Evolutionary conservation across 306 rosid genomes (phyloP), one percentile per base, ranked within the genome.

Genomic region (Arachis stenosperma): DNA sequence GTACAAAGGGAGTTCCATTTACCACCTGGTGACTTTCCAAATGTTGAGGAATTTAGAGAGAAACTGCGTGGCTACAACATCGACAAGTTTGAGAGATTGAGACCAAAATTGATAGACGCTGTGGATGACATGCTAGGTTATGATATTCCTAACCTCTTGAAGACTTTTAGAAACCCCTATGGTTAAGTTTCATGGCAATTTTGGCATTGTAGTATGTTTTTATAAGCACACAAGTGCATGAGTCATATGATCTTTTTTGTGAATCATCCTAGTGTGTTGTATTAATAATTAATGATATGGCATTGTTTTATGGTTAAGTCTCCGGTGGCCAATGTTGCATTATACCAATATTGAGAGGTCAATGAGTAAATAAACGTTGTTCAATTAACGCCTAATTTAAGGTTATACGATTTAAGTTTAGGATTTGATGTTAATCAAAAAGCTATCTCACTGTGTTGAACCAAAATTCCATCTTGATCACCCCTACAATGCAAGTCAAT

Each of bases 111-210:
- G 90, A 84, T 89, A 51, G 91, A 91, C 79, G 69, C 95, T 0
- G 96, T 94, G 8, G 99, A 94, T 41, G 96, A 94, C 69, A 94
- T 94, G 99, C 85, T 94, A 80, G 96, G 95, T 42, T 81, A 94
- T 22, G 99, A 94, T 30, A 86, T 94, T 71, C 99, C 99, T 6
- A 89, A 87, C 6, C 96, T 94, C 61, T 69, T 94, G 60, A 94
- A 91, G 84, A 80, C 62, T 48, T 91, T 94, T 36, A 85, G 86
- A 80, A 94, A 94, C 59, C 99, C 96, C 10, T 91, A 94, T 47
- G 97, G 87, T 52, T 85, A 82, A 76, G 36, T 62, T 76, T 56
- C 29, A 2, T 2, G 58, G 13, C 29, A 46, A 44, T 15, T 67
- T 39, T 11, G 27, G 11, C 5, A 10, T 22, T 8, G 46, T 9